Evolutionary conservation across 495 filamentous ascomycete species (phyloP).

Genomic region (Aspergillus sparsus): DNA sequence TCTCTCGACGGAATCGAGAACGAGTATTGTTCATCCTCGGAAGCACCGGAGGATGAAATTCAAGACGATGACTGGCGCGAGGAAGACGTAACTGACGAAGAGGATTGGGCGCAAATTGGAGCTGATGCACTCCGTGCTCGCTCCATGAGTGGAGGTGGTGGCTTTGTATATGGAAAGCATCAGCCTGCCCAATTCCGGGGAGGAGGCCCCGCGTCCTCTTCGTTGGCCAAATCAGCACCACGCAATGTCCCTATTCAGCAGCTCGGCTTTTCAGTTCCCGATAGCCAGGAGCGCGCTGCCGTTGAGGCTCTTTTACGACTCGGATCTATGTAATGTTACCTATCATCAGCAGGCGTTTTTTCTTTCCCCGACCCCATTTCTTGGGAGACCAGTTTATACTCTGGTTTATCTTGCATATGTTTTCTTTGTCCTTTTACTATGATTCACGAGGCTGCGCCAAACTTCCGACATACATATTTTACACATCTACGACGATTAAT

Average conservation of each 20-base stretch:
- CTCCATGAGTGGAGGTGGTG: conserved; percentile 53
- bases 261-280: conserved; percentile 34
- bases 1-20: conserved; percentile 75
- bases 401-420: conserved; percentile 14
- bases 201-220: conserved; percentile 41
- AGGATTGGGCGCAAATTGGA: conserved; percentile 93
- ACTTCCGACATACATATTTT: conserved; percentile 17
- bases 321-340: conserved; percentile 75
- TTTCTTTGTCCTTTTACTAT: conserved; percentile 5
- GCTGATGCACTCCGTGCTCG: conserved; percentile 78
- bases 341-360: conserved; percentile 19
- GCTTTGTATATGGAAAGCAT: conserved; percentile 34
- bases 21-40: conserved; percentile 70
- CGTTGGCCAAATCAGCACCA: conserved; percentile 42
- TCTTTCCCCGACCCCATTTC: not conserved
- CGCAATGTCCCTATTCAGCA: conserved; percentile 41
- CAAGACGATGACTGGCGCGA: conserved; percentile 66
- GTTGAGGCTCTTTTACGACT: conserved; percentile 81
- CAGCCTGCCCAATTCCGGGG: conserved; percentile 24
- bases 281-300: conserved; percentile 74
- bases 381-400: conserved; percentile 5
- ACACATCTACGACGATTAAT: conserved; percentile 18
- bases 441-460: conserved; percentile 26
- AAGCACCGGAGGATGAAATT: conserved; percentile 67
- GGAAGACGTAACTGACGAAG: conserved; percentile 90